These are phyloP conservation scores for Centaurea solstitialis DNA, from an alignment of 129 eudicot species.

Conservation along the genomic window DNA sequence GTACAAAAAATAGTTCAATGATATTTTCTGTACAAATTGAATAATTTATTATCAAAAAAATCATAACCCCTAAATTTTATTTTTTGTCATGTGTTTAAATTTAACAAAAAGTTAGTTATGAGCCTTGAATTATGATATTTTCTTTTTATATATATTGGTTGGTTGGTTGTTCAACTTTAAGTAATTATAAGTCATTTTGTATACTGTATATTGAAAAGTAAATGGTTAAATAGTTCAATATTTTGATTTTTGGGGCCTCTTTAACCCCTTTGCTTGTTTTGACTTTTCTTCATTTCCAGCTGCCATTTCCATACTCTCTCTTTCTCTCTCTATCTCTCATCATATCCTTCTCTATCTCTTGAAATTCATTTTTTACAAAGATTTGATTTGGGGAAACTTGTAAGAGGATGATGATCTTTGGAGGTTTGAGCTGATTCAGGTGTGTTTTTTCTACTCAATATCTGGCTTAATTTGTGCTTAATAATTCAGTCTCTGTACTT, in stretches of 20 bases:
- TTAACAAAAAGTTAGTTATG: neutral
- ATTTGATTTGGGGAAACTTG: neutral
- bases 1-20: too few species aligned
- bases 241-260: neutral
- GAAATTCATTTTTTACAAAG: neutral
- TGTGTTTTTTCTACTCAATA: neutral
- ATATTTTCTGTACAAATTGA: too few species aligned
- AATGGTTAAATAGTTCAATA: neutral
- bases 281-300: constrained; percentile 31
- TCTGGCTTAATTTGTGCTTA: neutral
- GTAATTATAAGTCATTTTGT: neutral
- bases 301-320: constrained; percentile 19
- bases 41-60: too few species aligned
- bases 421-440: constrained; percentile 13
- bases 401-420: neutral
- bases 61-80: too few species aligned
- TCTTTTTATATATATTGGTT: neutral
- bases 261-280: neutral
- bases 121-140: neutral
- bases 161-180: neutral
- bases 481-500: constrained; percentile 10
- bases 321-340: constrained; percentile 8
- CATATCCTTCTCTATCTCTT: neutral
- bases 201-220: neutral
- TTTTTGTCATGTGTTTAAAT: neutral